phyloP scores from a whole-genome alignment of 176 grass and related monocot genomes.

The Juncus effusus region DNA sequence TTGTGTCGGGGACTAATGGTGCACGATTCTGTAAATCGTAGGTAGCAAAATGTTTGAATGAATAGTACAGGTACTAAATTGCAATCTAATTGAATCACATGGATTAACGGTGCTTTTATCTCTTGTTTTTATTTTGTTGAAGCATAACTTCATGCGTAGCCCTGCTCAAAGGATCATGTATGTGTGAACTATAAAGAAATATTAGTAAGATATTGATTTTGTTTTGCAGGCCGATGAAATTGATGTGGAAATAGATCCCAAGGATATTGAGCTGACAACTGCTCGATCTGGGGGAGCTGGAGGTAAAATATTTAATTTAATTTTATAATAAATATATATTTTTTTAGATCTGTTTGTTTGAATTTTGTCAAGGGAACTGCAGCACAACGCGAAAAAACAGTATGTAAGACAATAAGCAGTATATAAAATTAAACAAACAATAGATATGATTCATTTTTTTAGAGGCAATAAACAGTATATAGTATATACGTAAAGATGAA shows the following conservation, averaged over 20 bases:
- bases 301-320: slow-evolving; percentile 48
- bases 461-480: too few species aligned
- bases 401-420: too few species aligned
- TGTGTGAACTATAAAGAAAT: slow-evolving; percentile 12
- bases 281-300: slow-evolving; percentile 97
- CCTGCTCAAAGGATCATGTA: background rate
- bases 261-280: slow-evolving; percentile 92
- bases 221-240: slow-evolving; percentile 79
- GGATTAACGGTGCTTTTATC: background rate
- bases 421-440: too few species aligned
- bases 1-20: too few species aligned
- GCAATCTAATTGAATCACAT: too few species aligned
- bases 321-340: slow-evolving; percentile 2
- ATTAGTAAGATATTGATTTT: background rate
- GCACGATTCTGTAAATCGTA: too few species aligned
- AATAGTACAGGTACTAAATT: too few species aligned
- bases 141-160: background rate
- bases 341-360: background rate
- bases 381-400: too few species aligned
- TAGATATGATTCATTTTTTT: too few species aligned
- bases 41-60: too few species aligned
- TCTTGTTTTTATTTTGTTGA: slow-evolving; percentile 2
- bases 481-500: too few species aligned
- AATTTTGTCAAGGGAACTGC: too few species aligned
- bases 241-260: slow-evolving; percentile 92